Base-by-base conservation (phyloP, 2,329 filamentous ascomycete species). In the Ophiostoma australiae region DNA sequence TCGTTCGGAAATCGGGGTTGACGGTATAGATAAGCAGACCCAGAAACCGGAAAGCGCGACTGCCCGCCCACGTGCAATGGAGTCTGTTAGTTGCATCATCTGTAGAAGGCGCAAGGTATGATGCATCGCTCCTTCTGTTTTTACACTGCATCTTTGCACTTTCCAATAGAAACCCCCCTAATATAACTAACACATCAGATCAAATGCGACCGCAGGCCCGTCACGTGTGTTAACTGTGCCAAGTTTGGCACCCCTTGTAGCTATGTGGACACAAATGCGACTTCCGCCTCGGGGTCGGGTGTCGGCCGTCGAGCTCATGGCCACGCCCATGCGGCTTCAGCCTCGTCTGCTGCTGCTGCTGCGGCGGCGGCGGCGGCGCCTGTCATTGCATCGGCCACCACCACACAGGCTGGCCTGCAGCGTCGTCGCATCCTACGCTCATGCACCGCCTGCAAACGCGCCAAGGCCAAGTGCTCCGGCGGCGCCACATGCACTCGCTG, bases 391-490 rank as follows among this genome's bases (percentile, higher is more conserved):
- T 31, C 68, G 13, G 17, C 63, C 27, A 68, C 52, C 2, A 70
- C 68, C 8, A 72, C 71, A 1, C 71, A 72, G 52, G 71, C 71
- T 15, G 71, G 71, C 8, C 67, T 72, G 27, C 67, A 48, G 61
- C 71, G 71, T 6, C 67, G 71, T 10, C 71, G 71, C n/a, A 68
- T 68, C 31, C 63, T 67, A 0, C 80, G 78, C 33, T 86, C 84
- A 70, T 88, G 86, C 76, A 87, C 85, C 84, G 84, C 86, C 73
- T 88, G 86, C 80, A 85, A 85, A 76, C 80, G 83, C 68, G 81
- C 84, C 37, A 88, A 88, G 78, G 80, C 83, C 8, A 79, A 81
- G 4, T 88, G 86, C 75, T 81, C 80, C n/a, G 74, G 78, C 4
- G 80, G 81, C 4, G 17, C 27, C 13, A 10, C 37, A 8, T 72